Evolutionary conservation across 2,329 filamentous ascomycete species (phyloP).

Genomic region (Aspergillus sclerotialis): DNA sequence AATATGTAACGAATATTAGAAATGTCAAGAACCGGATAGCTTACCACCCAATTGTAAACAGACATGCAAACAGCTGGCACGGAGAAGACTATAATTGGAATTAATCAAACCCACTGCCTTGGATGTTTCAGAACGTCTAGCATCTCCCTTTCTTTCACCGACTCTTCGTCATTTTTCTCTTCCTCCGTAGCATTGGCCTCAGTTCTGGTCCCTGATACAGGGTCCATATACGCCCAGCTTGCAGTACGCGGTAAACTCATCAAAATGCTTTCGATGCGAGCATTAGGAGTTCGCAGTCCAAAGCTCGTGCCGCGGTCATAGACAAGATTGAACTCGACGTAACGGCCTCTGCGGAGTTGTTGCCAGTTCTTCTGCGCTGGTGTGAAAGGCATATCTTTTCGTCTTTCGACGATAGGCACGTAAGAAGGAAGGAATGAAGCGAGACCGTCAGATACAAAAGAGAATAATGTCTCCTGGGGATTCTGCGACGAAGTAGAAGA

Average conservation of each 20-base stretch:
- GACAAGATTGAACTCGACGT: slow-evolving; percentile 97
- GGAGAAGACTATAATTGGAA: not conserved
- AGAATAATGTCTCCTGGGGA: slow-evolving; percentile 81
- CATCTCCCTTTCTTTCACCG: slow-evolving; percentile 62
- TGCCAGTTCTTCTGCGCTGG: slow-evolving; percentile 92
- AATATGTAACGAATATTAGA: too few species aligned
- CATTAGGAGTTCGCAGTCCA: slow-evolving; percentile 84
- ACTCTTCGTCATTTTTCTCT: slow-evolving; percentile 26
- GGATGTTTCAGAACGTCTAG: slow-evolving; percentile 63
- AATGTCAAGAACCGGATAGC: too few species aligned
- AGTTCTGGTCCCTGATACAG: slow-evolving; percentile 38
- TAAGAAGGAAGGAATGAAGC: slow-evolving; percentile 86
- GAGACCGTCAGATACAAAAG: slow-evolving; percentile 79
- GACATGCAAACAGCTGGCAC: too few species aligned
- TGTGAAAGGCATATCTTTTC: slow-evolving; percentile 88
- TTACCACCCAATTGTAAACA: too few species aligned
- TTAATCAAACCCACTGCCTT: slow-evolving; percentile 51
- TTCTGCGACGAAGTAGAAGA: slow-evolving; percentile 54
- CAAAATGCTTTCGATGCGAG: slow-evolving; percentile 89
- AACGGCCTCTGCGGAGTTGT: slow-evolving; percentile 85
- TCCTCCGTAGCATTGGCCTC: slow-evolving; percentile 42
- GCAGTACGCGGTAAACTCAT: slow-evolving; percentile 95
- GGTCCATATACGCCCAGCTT: slow-evolving; percentile 92
- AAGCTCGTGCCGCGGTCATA: slow-evolving; percentile 94
- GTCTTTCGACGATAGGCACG: slow-evolving; percentile 74